Conservation (phyloP, 495 filamentous ascomycete species). For the Penicillium longicatenatum region DNA sequence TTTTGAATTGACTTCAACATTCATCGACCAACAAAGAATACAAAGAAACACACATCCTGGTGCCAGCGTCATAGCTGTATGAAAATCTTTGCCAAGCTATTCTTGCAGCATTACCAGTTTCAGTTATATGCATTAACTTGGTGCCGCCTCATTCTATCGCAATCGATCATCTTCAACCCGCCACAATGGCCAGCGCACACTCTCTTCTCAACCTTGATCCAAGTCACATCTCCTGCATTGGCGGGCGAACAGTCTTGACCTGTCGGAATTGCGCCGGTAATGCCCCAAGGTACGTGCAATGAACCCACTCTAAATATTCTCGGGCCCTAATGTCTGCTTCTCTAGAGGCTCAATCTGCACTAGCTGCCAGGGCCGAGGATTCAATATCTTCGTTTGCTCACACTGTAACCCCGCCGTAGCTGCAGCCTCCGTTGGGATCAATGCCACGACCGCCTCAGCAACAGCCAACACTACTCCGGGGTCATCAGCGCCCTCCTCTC, state of each 20-base stretch:
- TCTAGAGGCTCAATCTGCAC: conserved; percentile 36
- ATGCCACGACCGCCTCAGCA: conserved; percentile 8
- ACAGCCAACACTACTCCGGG: conserved; percentile 26
- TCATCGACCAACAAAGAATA: not conserved
- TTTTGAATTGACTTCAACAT: not conserved
- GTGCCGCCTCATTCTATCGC: not conserved
- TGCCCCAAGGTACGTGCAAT: conserved; percentile 37
- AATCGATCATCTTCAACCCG: not conserved
- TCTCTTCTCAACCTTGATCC: conserved; percentile 34
- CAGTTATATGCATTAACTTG: conserved; percentile 4
- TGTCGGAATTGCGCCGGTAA: conserved; percentile 44
- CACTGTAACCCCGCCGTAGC: conserved; percentile 39
- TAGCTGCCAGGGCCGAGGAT: conserved; percentile 39
- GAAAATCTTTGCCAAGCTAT: not conserved
- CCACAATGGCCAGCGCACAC: conserved; percentile 25
- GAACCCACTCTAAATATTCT: not conserved
- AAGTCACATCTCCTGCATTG: conserved; percentile 39
- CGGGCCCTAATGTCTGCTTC: not conserved
- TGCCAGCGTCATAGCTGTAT: not conserved
- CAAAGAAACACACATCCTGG: not conserved
- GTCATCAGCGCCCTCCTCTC: conserved; percentile 31
- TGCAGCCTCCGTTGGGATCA: conserved; percentile 13
- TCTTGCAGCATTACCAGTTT: conserved; percentile 9
- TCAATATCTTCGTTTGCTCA: conserved; percentile 38
- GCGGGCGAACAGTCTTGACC: conserved; percentile 39